Conservation (phyloP, 306 rosid species). For the Styphnolobium japonicum region DNA sequence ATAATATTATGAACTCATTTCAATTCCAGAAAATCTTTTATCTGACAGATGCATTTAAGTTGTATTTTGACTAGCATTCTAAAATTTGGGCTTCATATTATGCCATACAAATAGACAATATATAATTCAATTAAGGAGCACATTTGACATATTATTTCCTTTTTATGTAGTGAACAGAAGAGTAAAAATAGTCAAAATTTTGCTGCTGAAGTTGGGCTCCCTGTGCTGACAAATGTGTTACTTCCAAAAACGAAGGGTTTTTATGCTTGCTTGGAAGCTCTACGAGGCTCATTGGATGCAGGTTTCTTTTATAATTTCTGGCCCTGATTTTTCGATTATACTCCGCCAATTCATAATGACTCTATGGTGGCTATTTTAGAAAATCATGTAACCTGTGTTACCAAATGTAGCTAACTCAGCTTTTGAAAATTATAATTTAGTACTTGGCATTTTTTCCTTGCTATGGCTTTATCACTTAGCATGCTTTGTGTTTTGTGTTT, state of each 20-base stretch:
- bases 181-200: slow-evolving; percentile 55
- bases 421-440: neutral
- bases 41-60: slow-evolving; percentile 1
- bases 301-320: slow-evolving; percentile 43
- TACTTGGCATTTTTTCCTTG: neutral
- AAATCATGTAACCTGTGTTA: neutral
- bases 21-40: neutral
- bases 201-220: slow-evolving; percentile 79
- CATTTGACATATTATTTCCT: slow-evolving; percentile 8
- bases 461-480: neutral
- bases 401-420: neutral
- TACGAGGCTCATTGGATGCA: slow-evolving; percentile 77
- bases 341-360: neutral
- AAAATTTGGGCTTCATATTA: slow-evolving; percentile 13
- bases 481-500: neutral
- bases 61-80: slow-evolving; percentile 23
- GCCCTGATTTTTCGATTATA: neutral
- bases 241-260: slow-evolving; percentile 94
- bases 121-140: neutral
- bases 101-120: neutral
- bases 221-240: slow-evolving; percentile 69
- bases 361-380: neutral
- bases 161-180: slow-evolving; percentile 68
- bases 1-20: neutral
- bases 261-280: slow-evolving; percentile 74